Conservation (phyloP, 1,139 yeast species). For the Chernovozyma aurita region DNA sequence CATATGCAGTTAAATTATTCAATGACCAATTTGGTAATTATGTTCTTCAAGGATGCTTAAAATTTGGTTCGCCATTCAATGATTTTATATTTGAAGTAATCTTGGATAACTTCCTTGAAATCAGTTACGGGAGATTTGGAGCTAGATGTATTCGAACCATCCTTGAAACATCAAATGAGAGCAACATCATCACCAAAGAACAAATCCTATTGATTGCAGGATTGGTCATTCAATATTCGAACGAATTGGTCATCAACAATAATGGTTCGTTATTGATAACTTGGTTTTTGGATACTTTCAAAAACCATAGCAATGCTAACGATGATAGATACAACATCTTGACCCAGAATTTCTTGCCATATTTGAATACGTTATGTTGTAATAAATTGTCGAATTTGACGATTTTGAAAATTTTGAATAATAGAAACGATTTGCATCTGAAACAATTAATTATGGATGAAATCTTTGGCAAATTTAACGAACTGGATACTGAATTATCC, state of each 20-base stretch:
- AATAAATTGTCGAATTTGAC: slow-evolving; percentile 87
- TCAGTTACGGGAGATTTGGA: slow-evolving; percentile 89
- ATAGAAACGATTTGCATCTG: slow-evolving; percentile 59
- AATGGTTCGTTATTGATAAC: slow-evolving; percentile 89
- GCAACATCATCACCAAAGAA: slow-evolving; percentile 44
- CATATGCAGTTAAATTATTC: slow-evolving; percentile 80
- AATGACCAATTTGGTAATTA: slow-evolving; percentile 97
- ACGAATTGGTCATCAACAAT: slow-evolving; percentile 74
- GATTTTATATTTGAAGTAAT: slow-evolving; percentile 87
- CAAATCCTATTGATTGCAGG: slow-evolving; percentile 77
- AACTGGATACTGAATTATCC: slow-evolving; percentile 16
- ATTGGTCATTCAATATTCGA: slow-evolving; percentile 73
- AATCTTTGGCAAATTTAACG: slow-evolving; percentile 53
- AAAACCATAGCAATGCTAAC: slow-evolving; percentile 32
- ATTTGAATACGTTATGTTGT: slow-evolving; percentile 63
- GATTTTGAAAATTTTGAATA: slow-evolving; percentile 71
- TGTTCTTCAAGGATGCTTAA: slow-evolving; percentile 89
- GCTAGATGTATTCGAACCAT: slow-evolving; percentile 94
- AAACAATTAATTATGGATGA: slow-evolving; percentile 59
- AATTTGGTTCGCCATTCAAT: slow-evolving; percentile 84
- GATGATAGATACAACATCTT: slow-evolving; percentile 33
- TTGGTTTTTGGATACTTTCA: slow-evolving; percentile 91
- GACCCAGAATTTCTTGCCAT: slow-evolving; percentile 53
- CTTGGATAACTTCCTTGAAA: slow-evolving; percentile 71
- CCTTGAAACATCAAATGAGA: slow-evolving; percentile 58